A percentile compares a stretch with the other conserved stretches of the same genome.
Evolutionary conservation across 2,329 filamentous ascomycete genomes (phyloP).

Genomic region (Trichoderma endophyticum): DNA sequence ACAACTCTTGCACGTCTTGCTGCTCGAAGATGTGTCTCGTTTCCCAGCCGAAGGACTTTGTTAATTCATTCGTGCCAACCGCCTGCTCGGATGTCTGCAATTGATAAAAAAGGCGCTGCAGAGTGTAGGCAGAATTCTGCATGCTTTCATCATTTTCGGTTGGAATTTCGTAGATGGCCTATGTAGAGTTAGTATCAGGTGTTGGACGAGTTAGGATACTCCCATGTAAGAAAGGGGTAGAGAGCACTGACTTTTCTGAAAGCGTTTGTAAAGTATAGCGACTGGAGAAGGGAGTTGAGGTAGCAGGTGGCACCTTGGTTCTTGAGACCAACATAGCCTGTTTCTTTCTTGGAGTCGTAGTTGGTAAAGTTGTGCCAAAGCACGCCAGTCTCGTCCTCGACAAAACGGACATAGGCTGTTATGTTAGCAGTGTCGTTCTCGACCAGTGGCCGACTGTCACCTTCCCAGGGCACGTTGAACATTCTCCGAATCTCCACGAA

Average conservation of each 20-base stretch:
- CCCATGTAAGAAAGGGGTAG: neutral
- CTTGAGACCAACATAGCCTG: constrained; percentile 91
- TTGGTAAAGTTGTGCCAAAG: constrained; percentile 89
- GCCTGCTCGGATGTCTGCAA: constrained; percentile 81
- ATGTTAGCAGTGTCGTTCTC: constrained; percentile 76
- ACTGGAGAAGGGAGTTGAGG: constrained; percentile 79
- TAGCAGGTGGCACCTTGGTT: constrained; percentile 96
- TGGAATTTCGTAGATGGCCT: constrained; percentile 96
- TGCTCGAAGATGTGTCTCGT: constrained; percentile 97
- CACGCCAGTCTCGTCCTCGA: constrained; percentile 84
- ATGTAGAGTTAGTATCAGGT: constrained; percentile 21
- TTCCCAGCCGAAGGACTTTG: constrained; percentile 97
- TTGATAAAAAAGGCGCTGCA: constrained; percentile 92
- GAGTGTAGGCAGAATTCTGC: constrained; percentile 85
- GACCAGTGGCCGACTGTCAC: constrained; percentile 64
- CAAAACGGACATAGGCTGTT: constrained; percentile 76
- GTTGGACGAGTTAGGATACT: neutral
- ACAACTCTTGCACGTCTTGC: constrained; percentile 96
- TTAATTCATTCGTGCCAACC: constrained; percentile 88
- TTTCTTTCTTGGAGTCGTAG: constrained; percentile 99
- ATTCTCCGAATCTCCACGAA: constrained; percentile 86
- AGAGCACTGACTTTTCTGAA: constrained; percentile 72
- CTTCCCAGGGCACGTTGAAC: constrained; percentile 75
- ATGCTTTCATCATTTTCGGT: constrained; percentile 79
- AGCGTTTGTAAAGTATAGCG: constrained; percentile 82